Base-by-base conservation (phyloP, 2,329 filamentous ascomycete genomes). In the Chalaropsis thielavioides region DNA sequence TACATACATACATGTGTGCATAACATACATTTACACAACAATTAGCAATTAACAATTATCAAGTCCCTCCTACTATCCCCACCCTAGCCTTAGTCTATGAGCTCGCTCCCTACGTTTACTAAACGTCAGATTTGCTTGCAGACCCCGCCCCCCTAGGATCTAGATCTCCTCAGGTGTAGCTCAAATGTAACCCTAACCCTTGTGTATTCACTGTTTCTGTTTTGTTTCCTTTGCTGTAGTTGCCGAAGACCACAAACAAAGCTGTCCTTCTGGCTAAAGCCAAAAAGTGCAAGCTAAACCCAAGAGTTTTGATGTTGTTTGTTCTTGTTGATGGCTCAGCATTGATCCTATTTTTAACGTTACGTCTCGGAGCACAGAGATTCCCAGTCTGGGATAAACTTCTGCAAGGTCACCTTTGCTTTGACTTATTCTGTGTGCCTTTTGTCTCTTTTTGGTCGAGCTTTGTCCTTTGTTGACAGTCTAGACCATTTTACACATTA, bases 341-440 rank as follows among this genome's bases (percentile, higher is more conserved):
- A 58, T 35, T 38, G 54, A 58, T 35, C 54, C 38, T 58, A n/a
- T 35, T 58, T 58, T 58, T 58, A 58, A 58, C 54, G 54, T 58
- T 58, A 58, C 54, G 54, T 58, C 54, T n/a, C 17, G 27, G 54
- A 58, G 54, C 27, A 58, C 54, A 58, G 27, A 58, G 54, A 58
- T 35, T 13, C 24, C 54, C 24, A 35, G 54, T 19, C 54, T 22
- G 31, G 7, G 54, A 58, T 58, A 58, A 38, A 31, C 54, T 38
- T 58, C 40, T 46, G 40, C 59, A 44, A 61, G 35, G 38, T 61
- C 40, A 19, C 40, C 24, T 61, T 27, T 41, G 59, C 40, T 43
- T 61, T 61, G 35, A 17, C 40, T 44, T 61, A 10, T 43, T 61
- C n/a, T 44, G 17, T 61, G 22, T 19, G 35, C 7, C n/a, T 31